Evolutionary conservation across 352 stramenopile genomes (phyloP).

Genomic region (Albugo candida): DNA sequence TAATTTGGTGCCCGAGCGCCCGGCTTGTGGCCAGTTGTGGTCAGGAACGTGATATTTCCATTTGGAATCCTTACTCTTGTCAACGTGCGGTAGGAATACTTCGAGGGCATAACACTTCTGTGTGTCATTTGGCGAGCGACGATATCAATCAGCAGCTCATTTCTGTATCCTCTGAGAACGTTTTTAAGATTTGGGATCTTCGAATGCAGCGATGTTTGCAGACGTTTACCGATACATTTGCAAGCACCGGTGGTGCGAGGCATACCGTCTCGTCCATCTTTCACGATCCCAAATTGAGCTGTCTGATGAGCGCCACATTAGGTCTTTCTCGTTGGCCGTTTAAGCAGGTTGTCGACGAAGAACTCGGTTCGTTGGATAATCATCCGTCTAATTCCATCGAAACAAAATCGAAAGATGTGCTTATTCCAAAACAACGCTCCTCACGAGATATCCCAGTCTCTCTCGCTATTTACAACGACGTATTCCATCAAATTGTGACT

Average conservation of each 20-base stretch:
- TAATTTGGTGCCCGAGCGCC: constrained; percentile 53
- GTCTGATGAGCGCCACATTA: constrained; percentile 44
- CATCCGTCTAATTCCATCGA: constrained; percentile 66
- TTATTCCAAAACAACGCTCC: no score
- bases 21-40: constrained; percentile 64
- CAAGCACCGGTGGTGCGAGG: constrained; percentile 29
- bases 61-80: constrained; percentile 82
- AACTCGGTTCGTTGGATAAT: constrained; percentile 17
- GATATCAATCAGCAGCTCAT: constrained; percentile 76
- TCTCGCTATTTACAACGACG: no score
- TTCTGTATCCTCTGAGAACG: constrained; percentile 64
- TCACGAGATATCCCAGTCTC: no score
- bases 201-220: constrained; percentile 61
- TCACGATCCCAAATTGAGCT: constrained; percentile 41
- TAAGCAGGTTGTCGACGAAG: constrained; percentile 18
- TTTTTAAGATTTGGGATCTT: constrained; percentile 71
- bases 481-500: constrained; percentile 17
- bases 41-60: constrained; percentile 71
- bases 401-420: constrained; percentile 41
- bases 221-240: constrained; percentile 44
- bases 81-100: constrained; percentile 52
- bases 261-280: constrained; percentile 46
- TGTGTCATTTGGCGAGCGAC: constrained; percentile 54
- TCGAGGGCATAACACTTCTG: constrained; percentile 47
- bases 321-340: constrained; percentile 49